phyloP scores from a whole-genome alignment of 306 rosid species.

The Corylus avellana region DNA sequence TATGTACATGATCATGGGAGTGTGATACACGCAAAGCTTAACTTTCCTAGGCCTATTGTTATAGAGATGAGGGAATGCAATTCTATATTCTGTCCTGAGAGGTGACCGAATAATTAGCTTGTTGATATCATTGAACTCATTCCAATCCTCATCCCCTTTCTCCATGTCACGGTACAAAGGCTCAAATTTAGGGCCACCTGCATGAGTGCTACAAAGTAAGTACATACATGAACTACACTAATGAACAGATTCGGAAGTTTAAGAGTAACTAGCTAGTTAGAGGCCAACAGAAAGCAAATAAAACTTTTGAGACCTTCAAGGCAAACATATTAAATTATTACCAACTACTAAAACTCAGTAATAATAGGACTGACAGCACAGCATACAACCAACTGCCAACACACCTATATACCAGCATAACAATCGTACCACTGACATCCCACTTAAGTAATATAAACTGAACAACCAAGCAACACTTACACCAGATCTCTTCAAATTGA shows the following conservation, averaged over 20 bases:
- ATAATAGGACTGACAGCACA: background rate
- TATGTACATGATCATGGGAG: conserved; percentile 96
- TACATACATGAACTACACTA: background rate
- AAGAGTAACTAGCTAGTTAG: too few relatives aligned
- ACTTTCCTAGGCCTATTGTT: conserved; percentile 99
- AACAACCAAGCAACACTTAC: background rate
- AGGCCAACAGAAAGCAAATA: background rate
- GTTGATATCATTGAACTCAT: conserved; percentile 98
- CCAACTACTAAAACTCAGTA: background rate
- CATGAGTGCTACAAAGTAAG: background rate
- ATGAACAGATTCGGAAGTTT: background rate
- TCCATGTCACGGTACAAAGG: conserved; percentile 99
- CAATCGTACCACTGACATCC: background rate
- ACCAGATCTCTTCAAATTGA: background rate
- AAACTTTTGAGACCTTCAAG: background rate
- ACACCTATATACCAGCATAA: background rate
- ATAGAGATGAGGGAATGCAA: conserved; percentile 98
- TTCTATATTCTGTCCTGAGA: conserved; percentile 93
- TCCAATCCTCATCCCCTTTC: conserved; percentile 99
- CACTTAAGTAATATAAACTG: background rate
- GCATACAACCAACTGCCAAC: background rate
- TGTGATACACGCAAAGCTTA: conserved; percentile 87
- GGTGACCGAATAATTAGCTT: conserved; percentile 98
- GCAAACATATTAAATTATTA: background rate
- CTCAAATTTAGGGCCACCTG: conserved; percentile 99